Percentiles rank a stretch among this genome's conserved stretches.
These are phyloP conservation scores for Epichloe glyceriae DNA, from an alignment of 2,329 filamentous ascomycete genomes.

Conservation along the genomic window DNA sequence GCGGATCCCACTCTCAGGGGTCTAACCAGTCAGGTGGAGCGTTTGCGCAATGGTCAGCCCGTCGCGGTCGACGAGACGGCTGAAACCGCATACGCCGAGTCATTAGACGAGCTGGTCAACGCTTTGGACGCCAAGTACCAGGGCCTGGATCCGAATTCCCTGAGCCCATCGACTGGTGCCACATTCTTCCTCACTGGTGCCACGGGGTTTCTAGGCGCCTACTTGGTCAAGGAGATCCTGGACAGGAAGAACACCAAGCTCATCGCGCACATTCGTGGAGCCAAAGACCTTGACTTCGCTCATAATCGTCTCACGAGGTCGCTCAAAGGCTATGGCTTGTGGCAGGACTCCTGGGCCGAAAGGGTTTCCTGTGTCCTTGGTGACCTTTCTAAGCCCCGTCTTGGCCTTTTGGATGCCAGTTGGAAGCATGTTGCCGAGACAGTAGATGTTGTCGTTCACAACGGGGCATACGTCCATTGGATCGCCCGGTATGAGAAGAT, in stretches of 20 bases:
- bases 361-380: slow-evolving; percentile 55
- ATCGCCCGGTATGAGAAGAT: slow-evolving; percentile 64
- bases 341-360: slow-evolving; percentile 52
- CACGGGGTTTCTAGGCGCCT: slow-evolving; percentile 66
- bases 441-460: slow-evolving; percentile 68
- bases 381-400: slow-evolving; percentile 56
- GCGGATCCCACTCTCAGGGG: slow-evolving; percentile 15
- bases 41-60: slow-evolving; percentile 2
- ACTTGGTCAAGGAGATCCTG: slow-evolving; percentile 66
- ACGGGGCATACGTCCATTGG: slow-evolving; percentile 75
- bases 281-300: slow-evolving; percentile 46
- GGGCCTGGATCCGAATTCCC: slow-evolving; percentile 6
- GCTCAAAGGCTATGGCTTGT: slow-evolving; percentile 66
- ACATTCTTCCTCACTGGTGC: slow-evolving; percentile 78
- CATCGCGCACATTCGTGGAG: slow-evolving; percentile 59
- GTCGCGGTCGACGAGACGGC: slow-evolving; percentile 13
- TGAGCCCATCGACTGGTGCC: slow-evolving; percentile 22
- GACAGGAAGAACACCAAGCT: slow-evolving; percentile 26
- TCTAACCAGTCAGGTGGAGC: slow-evolving; percentile 18
- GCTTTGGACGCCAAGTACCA: slow-evolving; percentile 31
- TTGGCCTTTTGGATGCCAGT: slow-evolving; percentile 53
- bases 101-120: slow-evolving; percentile 35
- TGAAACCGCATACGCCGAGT: slow-evolving; percentile 39
- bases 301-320: slow-evolving; percentile 53
- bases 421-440: slow-evolving; percentile 55